Evolutionary conservation across 352 stramenopile genomes (phyloP).

Genomic region (Phytophthora sp.): DNA sequence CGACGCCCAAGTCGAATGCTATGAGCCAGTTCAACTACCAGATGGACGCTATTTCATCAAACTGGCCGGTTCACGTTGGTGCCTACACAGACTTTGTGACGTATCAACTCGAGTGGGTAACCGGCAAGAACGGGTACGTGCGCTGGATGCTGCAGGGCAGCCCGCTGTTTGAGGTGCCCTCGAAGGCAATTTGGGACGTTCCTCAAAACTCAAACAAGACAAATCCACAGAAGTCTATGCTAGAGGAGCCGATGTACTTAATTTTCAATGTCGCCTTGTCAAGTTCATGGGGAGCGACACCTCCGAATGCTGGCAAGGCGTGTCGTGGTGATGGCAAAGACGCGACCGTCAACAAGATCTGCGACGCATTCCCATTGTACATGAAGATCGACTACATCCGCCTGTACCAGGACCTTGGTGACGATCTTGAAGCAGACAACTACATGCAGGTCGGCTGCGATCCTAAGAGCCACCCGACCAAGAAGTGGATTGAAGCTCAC

Average conservation of each 20-base stretch:
- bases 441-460: constrained; percentile 52
- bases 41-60: constrained; percentile 56
- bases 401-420: constrained; percentile 78
- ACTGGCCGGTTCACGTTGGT: constrained; percentile 70
- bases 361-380: constrained; percentile 56
- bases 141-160: constrained; percentile 69
- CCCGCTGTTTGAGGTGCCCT: constrained; percentile 82
- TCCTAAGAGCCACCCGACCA: constrained; percentile 47
- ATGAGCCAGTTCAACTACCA: constrained; percentile 48
- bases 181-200: constrained; percentile 44
- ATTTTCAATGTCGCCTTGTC: constrained; percentile 95
- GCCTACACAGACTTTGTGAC: constrained; percentile 71
- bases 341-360: constrained; percentile 49
- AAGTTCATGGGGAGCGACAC: constrained; percentile 53
- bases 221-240: constrained; percentile 82
- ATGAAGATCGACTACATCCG: constrained; percentile 89
- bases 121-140: constrained; percentile 44
- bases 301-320: constrained; percentile 25
- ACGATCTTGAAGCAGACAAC: constrained; percentile 31
- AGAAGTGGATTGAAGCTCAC: constrained; percentile 52
- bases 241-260: constrained; percentile 92
- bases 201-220: constrained; percentile 40
- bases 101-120: constrained; percentile 53
- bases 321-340: constrained; percentile 34
- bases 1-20: constrained; percentile 47